Percentiles rank a stretch among this genome's conserved stretches.
Evolutionary conservation across 176 grass and related monocot genomes (phyloP).

Genomic region (Carex pumila): DNA sequence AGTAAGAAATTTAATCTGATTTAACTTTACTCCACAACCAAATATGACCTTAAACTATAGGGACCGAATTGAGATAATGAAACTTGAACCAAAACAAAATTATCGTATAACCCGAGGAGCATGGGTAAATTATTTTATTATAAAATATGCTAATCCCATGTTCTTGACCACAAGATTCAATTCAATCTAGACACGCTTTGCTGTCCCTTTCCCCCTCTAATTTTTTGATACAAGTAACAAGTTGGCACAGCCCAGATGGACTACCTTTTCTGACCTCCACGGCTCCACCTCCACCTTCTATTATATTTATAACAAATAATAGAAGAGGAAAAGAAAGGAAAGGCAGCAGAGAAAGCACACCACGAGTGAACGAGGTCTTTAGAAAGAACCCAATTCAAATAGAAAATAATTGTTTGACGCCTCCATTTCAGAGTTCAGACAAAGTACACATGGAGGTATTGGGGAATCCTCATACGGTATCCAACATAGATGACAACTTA

Average conservation of each 20-base stretch:
- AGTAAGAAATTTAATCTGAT: too few relatives aligned
- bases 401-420: neutral
- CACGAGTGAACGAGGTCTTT: neutral
- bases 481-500: neutral
- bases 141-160: neutral
- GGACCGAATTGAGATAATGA: neutral
- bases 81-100: neutral
- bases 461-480: neutral
- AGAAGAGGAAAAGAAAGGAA: neutral
- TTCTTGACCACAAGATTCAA: slow-evolving; percentile 15
- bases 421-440: neutral
- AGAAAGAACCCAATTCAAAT: neutral
- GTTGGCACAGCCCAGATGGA: neutral
- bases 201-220: slow-evolving; percentile 10
- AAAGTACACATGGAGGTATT: neutral
- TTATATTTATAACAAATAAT: neutral
- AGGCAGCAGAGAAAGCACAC: neutral
- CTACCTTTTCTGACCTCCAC: neutral
- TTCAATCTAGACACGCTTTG: slow-evolving; percentile 13
- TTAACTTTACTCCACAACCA: too few relatives aligned
- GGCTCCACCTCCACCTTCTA: neutral
- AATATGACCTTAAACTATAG: too few relatives aligned
- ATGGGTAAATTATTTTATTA: neutral
- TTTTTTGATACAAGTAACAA: neutral
- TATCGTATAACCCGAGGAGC: neutral